Evolutionary conservation across 2,329 filamentous ascomycete species (phyloP).

Genomic region (Fusarium mexicanum): DNA sequence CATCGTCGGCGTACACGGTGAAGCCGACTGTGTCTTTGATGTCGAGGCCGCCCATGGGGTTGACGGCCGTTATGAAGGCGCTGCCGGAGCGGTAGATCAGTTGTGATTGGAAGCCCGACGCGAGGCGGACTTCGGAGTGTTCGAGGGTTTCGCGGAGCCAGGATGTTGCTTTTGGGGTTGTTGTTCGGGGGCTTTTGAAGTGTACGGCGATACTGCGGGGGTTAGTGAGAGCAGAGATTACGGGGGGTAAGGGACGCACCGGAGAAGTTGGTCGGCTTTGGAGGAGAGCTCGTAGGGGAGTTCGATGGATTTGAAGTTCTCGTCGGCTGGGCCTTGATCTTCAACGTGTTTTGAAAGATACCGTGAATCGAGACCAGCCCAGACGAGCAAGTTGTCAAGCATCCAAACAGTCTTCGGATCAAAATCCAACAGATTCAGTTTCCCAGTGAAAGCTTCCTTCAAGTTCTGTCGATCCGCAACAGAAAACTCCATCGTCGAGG

Average conservation of each 20-base stretch:
- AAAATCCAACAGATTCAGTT: slow-evolving; percentile 33
- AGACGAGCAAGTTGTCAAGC: slow-evolving; percentile 27
- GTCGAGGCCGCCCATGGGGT: slow-evolving; percentile 29
- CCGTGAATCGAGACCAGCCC: slow-evolving; percentile 35
- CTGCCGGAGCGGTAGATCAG: slow-evolving; percentile 21
- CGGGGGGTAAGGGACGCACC: not conserved
- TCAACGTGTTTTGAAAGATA: slow-evolving; percentile 34
- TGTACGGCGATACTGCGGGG: slow-evolving; percentile 20
- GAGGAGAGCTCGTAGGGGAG: slow-evolving; percentile 22
- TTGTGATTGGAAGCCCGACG: slow-evolving; percentile 8
- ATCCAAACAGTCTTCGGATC: slow-evolving; percentile 32
- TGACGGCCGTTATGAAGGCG: slow-evolving; percentile 20
- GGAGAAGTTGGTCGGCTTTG: slow-evolving; percentile 32
- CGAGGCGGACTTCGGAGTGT: slow-evolving; percentile 24
- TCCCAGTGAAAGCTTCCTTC: slow-evolving; percentile 27
- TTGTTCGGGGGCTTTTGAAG: slow-evolving; percentile 34
- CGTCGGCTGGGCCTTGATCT: slow-evolving; percentile 4
- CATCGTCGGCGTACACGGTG: slow-evolving; percentile 32
- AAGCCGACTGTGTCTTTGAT: slow-evolving; percentile 31
- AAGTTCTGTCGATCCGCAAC: slow-evolving; percentile 33
- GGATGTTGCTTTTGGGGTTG: slow-evolving; percentile 1
- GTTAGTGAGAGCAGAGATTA: not conserved
- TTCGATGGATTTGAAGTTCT: slow-evolving; percentile 31
- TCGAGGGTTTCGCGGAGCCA: slow-evolving; percentile 29
- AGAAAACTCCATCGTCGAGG: slow-evolving; percentile 35